Evolutionary conservation across 2,329 filamentous ascomycete species (phyloP).

Genomic region (Fusarium nodosum): DNA sequence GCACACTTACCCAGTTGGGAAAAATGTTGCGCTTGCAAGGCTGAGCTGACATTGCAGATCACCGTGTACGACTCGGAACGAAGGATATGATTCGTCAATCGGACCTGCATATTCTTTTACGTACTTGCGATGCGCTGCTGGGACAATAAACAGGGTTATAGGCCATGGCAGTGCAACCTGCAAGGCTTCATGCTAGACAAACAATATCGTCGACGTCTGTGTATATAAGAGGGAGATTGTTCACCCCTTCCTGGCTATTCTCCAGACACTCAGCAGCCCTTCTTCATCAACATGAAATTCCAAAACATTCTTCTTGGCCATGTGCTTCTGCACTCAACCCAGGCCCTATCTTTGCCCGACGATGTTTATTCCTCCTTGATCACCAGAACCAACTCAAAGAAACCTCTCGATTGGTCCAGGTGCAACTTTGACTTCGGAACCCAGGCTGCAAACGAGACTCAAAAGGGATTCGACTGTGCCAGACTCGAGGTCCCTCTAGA

Average conservation of each 20-base stretch:
- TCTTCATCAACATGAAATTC: constrained; percentile 10
- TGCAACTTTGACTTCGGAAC: constrained; percentile 22
- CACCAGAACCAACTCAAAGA: not conserved
- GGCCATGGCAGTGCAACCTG: not conserved
- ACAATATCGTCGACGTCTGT: not conserved
- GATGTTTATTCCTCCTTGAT: not conserved
- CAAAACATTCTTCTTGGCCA: not conserved
- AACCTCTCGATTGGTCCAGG: constrained; percentile 12
- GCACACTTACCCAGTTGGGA: not conserved
- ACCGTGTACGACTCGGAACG: not conserved
- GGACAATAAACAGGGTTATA: not conserved
- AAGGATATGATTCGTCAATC: not conserved
- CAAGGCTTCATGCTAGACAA: not conserved
- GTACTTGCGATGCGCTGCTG: not conserved
- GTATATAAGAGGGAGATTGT: not conserved
- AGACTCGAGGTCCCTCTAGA: constrained; percentile 58
- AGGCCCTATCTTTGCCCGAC: constrained; percentile 10
- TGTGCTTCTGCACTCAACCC: not conserved
- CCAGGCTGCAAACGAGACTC: not conserved
- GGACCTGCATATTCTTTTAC: not conserved
- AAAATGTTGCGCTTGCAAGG: not conserved
- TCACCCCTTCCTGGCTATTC: too few species aligned
- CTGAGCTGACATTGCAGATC: not conserved
- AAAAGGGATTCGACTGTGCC: constrained; percentile 49
- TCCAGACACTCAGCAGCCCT: too few species aligned